Base-by-base conservation (phyloP, 495 filamentous ascomycete species). In the Hypoxylon lienhwacheense region DNA sequence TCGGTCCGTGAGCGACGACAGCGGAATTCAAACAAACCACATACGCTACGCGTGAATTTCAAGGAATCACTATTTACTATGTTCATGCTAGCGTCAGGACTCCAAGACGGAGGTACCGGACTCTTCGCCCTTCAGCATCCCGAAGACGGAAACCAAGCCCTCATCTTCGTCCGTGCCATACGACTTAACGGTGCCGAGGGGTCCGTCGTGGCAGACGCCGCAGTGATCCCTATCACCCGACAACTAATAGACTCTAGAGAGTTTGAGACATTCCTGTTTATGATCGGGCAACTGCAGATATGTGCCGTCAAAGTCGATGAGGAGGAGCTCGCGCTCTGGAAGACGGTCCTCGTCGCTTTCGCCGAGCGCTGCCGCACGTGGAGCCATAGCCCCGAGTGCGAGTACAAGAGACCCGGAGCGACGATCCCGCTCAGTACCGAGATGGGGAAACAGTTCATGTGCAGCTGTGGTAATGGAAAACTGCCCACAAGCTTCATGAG, bases 301-400 rank as follows among this genome's bases (percentile, higher is more conserved):
- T 67, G 59, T 46, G 46, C 50, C 11, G 48, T 81, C 21, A 59
- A 8, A 2, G 66, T 77, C 8, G 57, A 68, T 19, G 66, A 75
- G 17, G 70, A 60, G 8, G 80, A 82, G 62, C 51, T 79, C 5
- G 28, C 21, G 7, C 68, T 79, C 8, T 84, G 79, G 82, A 81
- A 79, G 59, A 50, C 67, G 17, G 39, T 67, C 1, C 51, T 83
- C 8, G 71, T 80, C 1, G 73, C 74, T 2, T 63, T 76, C 22
- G 74, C 69, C 5, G 81, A 85, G 60, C 71, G 81, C 4, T 84
- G 80, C 47, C 69, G 81, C 12, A 73, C 67, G 6, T 84, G 77
- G 77, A 49, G 60, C 1, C 81, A 85, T 45, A 39, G 36, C n/a
- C 47, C 58, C 0, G 41, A 45, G 5, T 85, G 81, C 56, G 74